phyloP scores from a whole-genome alignment of 1,284 basidiomycete genomes.

The Papiliotrema terrestris region DNA sequence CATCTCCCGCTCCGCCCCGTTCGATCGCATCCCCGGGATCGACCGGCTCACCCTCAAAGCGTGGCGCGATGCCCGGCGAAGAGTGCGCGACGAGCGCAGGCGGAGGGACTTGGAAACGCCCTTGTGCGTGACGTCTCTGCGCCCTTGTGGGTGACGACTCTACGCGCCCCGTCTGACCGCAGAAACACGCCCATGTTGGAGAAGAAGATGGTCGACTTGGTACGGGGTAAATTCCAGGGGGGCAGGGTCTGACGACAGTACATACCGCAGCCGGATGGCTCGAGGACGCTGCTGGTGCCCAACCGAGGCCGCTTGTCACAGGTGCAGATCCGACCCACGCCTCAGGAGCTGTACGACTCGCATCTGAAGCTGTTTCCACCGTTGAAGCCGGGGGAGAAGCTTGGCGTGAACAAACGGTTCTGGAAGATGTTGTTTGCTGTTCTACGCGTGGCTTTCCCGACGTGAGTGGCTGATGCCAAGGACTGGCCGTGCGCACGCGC shows the following conservation, averaged over 20 bases:
- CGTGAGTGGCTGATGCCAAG: slow-evolving; percentile 20
- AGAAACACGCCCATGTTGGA: slow-evolving; percentile 49
- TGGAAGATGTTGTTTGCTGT: slow-evolving; percentile 74
- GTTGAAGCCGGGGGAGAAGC: slow-evolving; percentile 52
- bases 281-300: slow-evolving; percentile 64
- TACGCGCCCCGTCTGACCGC: neutral
- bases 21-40: neutral
- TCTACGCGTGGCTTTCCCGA: slow-evolving; percentile 68
- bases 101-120: slow-evolving; percentile 42
- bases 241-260: slow-evolving; percentile 25
- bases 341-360: slow-evolving; percentile 24
- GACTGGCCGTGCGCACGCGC: neutral
- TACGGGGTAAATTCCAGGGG: too few species aligned
- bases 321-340: slow-evolving; percentile 52
- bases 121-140: slow-evolving; percentile 34
- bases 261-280: slow-evolving; percentile 54
- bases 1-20: slow-evolving; percentile 17
- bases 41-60: slow-evolving; percentile 19
- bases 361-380: slow-evolving; percentile 35
- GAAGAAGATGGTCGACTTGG: slow-evolving; percentile 48
- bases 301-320: slow-evolving; percentile 61
- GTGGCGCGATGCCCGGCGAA: slow-evolving; percentile 29
- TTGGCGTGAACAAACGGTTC: slow-evolving; percentile 74
- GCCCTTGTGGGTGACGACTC: slow-evolving; percentile 33
- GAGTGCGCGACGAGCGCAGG: slow-evolving; percentile 24